Evolutionary conservation across 805 yeast genomes (phyloP).

Genomic region (Candida glaebosa): DNA sequence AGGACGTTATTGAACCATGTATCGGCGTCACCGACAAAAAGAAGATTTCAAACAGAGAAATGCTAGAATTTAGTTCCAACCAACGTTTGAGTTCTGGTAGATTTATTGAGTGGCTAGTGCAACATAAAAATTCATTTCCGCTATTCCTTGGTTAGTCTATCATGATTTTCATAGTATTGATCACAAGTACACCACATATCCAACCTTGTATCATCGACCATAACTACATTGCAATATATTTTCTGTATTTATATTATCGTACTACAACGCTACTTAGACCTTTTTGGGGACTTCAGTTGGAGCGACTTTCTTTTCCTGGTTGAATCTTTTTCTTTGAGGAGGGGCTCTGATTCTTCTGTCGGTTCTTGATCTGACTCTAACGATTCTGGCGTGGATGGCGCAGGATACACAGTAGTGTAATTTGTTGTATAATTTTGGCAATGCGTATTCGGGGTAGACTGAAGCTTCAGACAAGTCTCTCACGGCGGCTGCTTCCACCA

Average conservation of each 20-base stretch:
- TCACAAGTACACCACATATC: too few relatives aligned
- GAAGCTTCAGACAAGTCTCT: constrained; percentile 99
- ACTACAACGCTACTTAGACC: constrained; percentile 40
- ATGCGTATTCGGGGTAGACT: constrained; percentile 97
- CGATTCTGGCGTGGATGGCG: constrained; percentile 99
- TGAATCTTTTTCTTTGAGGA: constrained; percentile 98
- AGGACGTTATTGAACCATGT: too few relatives aligned
- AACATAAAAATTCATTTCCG: too few relatives aligned
- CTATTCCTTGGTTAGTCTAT: too few relatives aligned
- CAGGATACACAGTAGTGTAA: constrained; percentile 99
- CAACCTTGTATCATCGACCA: too few relatives aligned
- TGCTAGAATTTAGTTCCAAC: too few relatives aligned
- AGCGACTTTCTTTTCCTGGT: constrained; percentile 91
- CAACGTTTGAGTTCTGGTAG: too few relatives aligned
- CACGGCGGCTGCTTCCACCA: constrained; percentile 99
- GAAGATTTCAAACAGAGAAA: too few relatives aligned
- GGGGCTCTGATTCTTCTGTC: constrained; percentile 99
- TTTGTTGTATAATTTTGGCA: constrained; percentile 99
- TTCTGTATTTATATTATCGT: neutral
- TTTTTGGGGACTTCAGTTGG: constrained; percentile 98
- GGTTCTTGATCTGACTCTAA: constrained; percentile 98
- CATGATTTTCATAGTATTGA: too few relatives aligned
- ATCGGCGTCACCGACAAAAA: too few relatives aligned
- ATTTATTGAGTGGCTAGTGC: too few relatives aligned
- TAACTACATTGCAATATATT: neutral